Percentiles rank a stretch among this genome's conserved stretches.
Evolutionary conservation across 2,329 filamentous ascomycete species (phyloP).

Genomic region (Reticulascus tulasneorum): DNA sequence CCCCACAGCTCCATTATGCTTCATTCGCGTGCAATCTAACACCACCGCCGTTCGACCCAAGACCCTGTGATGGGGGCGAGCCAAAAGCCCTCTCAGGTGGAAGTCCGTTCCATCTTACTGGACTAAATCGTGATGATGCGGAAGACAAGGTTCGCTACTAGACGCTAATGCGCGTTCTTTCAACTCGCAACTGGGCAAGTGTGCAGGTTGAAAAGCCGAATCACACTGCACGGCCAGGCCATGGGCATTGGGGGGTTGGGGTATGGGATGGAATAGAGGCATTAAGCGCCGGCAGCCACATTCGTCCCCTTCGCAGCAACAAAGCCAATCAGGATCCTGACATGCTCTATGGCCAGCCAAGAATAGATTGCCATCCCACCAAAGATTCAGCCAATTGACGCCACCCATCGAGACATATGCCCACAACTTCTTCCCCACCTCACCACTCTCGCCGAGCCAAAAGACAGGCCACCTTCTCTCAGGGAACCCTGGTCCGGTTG

Average conservation of each 20-base stretch:
- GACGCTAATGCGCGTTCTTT: slow-evolving; percentile 9
- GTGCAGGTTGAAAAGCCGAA: slow-evolving; percentile 4
- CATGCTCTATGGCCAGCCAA: slow-evolving; percentile 12
- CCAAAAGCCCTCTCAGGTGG: no score
- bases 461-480: slow-evolving; percentile 11
- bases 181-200: no score
- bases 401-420: slow-evolving; percentile 1
- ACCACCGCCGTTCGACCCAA: no score
- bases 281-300: slow-evolving; percentile 17
- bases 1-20: no score
- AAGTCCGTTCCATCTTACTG: no score
- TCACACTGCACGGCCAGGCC: slow-evolving; percentile 4
- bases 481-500: slow-evolving; percentile 5
- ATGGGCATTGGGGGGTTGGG: background rate
- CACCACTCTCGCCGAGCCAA: slow-evolving; percentile 8
- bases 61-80: no score
- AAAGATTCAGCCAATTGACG: slow-evolving; percentile 10
- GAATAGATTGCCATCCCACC: slow-evolving; percentile 16
- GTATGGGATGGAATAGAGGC: slow-evolving; percentile 3
- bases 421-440: slow-evolving; percentile 6
- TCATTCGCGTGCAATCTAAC: no score
- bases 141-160: no score
- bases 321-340: slow-evolving; percentile 14
- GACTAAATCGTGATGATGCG: no score
- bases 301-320: slow-evolving; percentile 11